Conservation (phyloP, 768 basidiomycete species). For the Panaeolus papilionaceus region DNA sequence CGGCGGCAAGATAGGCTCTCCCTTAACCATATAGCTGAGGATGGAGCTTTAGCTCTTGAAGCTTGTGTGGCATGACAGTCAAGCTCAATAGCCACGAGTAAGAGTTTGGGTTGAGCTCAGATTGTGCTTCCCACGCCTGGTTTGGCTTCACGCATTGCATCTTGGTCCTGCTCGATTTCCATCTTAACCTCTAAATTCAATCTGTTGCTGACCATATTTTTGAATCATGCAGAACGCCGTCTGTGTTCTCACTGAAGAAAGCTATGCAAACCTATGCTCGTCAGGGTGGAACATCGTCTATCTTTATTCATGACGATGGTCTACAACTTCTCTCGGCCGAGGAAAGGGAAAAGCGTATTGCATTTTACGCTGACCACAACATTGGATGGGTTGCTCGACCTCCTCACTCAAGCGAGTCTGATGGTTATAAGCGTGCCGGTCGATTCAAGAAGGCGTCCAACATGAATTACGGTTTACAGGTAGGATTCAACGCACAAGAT, state of each 20-base stretch:
- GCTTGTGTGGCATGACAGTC: background rate
- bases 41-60: background rate
- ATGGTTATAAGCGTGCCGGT: constrained; percentile 82
- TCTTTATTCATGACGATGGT: constrained; percentile 87
- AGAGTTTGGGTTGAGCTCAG: constrained; percentile 17
- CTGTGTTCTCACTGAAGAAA: constrained; percentile 79
- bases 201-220: constrained; percentile 22
- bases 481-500: constrained; percentile 26
- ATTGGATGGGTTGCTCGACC: constrained; percentile 89
- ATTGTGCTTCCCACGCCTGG: constrained; percentile 3
- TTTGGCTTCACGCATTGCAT: constrained; percentile 2
- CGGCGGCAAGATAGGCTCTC: constrained; percentile 11
- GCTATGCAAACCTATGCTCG: constrained; percentile 92
- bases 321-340: constrained; percentile 67
- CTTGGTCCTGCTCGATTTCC: constrained; percentile 13
- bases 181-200: constrained; percentile 25
- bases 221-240: constrained; percentile 57
- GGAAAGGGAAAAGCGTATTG: constrained; percentile 69
- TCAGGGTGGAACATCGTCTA: constrained; percentile 84
- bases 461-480: constrained; percentile 79
- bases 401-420: constrained; percentile 60
- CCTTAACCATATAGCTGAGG: constrained; percentile 9
- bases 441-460: constrained; percentile 93
- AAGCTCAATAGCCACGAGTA: background rate
- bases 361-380: constrained; percentile 78